phyloP scores from a whole-genome alignment of 2,329 filamentous ascomycete genomes.

The Penicillium palitans region DNA sequence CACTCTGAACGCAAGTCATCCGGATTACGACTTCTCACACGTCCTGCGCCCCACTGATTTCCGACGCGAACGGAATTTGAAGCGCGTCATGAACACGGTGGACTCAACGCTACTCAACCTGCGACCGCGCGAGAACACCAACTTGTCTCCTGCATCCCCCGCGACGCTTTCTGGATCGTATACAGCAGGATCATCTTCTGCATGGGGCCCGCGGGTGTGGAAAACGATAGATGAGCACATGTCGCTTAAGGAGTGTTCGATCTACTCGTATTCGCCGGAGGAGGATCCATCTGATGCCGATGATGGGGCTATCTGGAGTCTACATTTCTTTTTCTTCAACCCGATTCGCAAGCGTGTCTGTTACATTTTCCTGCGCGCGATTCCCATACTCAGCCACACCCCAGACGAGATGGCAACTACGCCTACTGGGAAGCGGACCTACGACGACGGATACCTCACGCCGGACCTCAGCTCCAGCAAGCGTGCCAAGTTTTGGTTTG shows the following conservation, averaged over 20 bases:
- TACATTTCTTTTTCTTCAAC: constrained; percentile 98
- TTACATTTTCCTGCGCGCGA: constrained; percentile 88
- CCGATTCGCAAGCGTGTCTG: constrained; percentile 87
- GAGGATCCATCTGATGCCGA: constrained; percentile 92
- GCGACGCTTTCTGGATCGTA: constrained; percentile 49
- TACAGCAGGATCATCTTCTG: constrained; percentile 54
- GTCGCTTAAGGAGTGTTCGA: constrained; percentile 81
- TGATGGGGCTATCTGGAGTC: constrained; percentile 89
- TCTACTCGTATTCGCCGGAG: constrained; percentile 86
- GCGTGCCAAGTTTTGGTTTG: constrained; percentile 85
- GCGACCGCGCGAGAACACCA: constrained; percentile 59
- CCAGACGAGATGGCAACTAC: constrained; percentile 50
- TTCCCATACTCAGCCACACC: constrained; percentile 69
- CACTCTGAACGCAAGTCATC: constrained; percentile 91
- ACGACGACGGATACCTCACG: constrained; percentile 52
- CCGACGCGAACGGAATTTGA: constrained; percentile 75
- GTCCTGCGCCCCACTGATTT: constrained; percentile 88
- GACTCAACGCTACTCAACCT: constrained; percentile 87
- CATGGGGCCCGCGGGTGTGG: constrained; percentile 93
- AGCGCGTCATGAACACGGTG: constrained; percentile 79
- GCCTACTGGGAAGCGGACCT: constrained; percentile 47
- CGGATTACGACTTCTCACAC: constrained; percentile 96
- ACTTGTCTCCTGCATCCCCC: constrained; percentile 44
- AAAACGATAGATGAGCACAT: constrained; percentile 90
- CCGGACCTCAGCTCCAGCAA: constrained; percentile 67